Evolutionary conservation across 352 stramenopile genomes (phyloP), one percentile per base, ranked within the genome.

Genomic region (Nothophytophthora sp.): DNA sequence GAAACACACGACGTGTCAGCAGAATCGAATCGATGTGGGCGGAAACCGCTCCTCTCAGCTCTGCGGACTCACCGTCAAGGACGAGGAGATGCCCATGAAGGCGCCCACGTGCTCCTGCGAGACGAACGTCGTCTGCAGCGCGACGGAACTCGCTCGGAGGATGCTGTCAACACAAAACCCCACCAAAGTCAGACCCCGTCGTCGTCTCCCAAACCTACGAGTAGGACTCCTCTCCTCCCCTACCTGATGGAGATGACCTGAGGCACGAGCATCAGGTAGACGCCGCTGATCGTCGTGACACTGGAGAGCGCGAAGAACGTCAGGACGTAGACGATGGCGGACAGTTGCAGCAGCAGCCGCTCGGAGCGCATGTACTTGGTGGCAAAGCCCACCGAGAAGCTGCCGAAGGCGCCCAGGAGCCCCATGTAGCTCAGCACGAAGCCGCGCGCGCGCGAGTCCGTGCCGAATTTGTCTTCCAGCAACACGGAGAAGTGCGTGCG

Each of bases 391-490:
- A 93, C 82, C 1, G 74, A 73, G 22, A 80, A 72, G 48, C 82
- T 90, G 13, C 79, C 76, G 22, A 81, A 50, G 15, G 83, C 81
- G 3, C 77, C 80, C 10, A 93, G 63, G 27, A 89, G 27, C 3
- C 82, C 82, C 76, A 90, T 91, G 68, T 93, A 93, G 52, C 82
- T 91, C 27, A 93, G 63, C 47, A 93, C 39, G 35, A 88, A 91
- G 13, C 82, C 82, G 18, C 82, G 58, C 18, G 67, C 56, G 29
- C 72, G 77, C 16, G 82, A 72, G 50, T 88, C 76, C 53, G 81
- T 76, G 13, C 62, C 67, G 25, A 89, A 91, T 57, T 93, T 93
- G 50, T 90, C 82, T 63, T 93, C 80, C 2, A 93, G 60, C 36
- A 93, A 48, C 36, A 78, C 69, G 8, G 78, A 85, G 27, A 93